Base-by-base conservation (phyloP, 768 basidiomycete genomes). In the Kockovaella imperatae region DNA sequence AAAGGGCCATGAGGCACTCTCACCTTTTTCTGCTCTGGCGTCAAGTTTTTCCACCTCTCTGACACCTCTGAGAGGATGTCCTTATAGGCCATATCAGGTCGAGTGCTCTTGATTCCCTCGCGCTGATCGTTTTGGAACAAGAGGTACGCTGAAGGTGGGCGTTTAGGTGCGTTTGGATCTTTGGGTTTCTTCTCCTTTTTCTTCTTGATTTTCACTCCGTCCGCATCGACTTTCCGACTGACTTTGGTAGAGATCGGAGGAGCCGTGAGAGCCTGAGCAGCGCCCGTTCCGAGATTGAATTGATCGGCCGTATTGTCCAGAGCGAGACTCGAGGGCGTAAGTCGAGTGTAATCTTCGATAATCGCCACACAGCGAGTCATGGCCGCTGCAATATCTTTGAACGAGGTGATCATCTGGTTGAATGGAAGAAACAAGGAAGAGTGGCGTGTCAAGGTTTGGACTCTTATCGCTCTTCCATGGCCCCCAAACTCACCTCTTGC, bases 111-210 rank as follows among this genome's bases (percentile, higher is more conserved):
- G 58, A 91, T 76, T 49, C 79, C 76, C 50, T 79, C 79, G 68
- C 89, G 83, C 45, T 89, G 77, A 13, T 86, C 84, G 67, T 93
- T 95, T 74, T 96, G 93, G 77, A 84, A 97, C 58, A 91, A 75
- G 63, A 97, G 80, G 74, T 93, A 97, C 17, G 89, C 88, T 5
- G 86, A 86, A 13, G 88, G 78, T 23, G 93, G 91, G 7, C 88
- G 83, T 69, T 91, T 95, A 26, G 93, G 93, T 49, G 89, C 89
- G 71, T 90, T 84, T 17, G 90, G 89, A 62, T 97, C 91, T 71
- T 83, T 82, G 32, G 63, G 76, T 59, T 83, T 83, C 72, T 83
- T 88, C 49, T 74, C 74, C 57, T 75, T 75, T 68, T 80, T 83
- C 15, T 54, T 62, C 31, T 45, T 47, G 15, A 36, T 21, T 31